Percentiles rank a stretch among this genome's conserved stretches.
phyloP scores from a whole-genome alignment of 441 rosid species.

The Pelargonium fulgidum region DNA sequence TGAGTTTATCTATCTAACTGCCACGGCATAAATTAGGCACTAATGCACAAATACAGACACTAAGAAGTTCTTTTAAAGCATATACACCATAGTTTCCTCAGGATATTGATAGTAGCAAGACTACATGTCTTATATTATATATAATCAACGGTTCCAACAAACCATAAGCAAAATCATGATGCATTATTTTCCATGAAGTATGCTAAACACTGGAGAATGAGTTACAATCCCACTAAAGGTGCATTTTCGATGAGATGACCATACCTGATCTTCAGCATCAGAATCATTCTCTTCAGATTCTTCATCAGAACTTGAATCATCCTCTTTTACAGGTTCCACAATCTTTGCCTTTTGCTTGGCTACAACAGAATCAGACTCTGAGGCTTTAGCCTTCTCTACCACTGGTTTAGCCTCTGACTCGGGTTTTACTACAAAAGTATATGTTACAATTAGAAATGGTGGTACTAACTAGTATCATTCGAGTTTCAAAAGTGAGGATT shows the following conservation, averaged over 20 bases:
- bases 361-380: conserved; percentile 23
- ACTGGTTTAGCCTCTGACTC: conserved; percentile 15
- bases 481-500: neutral
- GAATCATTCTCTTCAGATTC: conserved; percentile 29
- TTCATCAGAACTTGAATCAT: conserved; percentile 6
- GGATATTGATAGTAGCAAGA: neutral
- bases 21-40: neutral
- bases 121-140: neutral
- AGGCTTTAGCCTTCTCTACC: conserved; percentile 14
- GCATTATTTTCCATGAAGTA: no score
- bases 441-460: neutral
- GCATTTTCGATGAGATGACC: neutral
- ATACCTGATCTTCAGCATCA: conserved; percentile 25
- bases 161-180: neutral
- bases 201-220: neutral
- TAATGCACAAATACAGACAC: neutral
- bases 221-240: neutral
- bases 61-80: neutral
- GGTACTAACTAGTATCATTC: neutral
- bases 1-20: neutral
- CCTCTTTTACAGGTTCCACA: conserved; percentile 39
- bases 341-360: conserved; percentile 39
- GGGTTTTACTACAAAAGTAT: conserved; percentile 20
- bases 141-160: neutral
- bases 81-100: neutral